Evolutionary conservation across 768 basidiomycete species (phyloP).

Genomic region (Jaapia argillacea): DNA sequence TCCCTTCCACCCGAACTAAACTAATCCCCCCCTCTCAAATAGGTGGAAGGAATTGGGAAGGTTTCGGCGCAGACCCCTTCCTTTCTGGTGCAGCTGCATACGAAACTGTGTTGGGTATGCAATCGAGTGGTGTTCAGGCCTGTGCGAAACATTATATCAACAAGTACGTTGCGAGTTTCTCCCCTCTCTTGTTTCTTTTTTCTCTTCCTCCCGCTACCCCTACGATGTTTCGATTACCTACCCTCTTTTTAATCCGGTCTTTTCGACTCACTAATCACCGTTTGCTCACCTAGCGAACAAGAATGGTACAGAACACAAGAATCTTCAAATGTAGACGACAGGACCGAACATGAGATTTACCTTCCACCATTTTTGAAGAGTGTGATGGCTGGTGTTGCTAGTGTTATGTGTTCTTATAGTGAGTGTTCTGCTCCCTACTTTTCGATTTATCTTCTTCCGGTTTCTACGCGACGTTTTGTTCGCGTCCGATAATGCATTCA

Average conservation of each 20-base stretch:
- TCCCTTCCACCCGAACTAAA: too few relatives aligned
- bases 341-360: constrained; percentile 72
- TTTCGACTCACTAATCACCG: not conserved
- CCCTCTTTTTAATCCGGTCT: not conserved
- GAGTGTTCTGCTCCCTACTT: constrained; percentile 12
- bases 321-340: constrained; percentile 68
- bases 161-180: constrained; percentile 42
- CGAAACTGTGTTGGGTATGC: constrained; percentile 79
- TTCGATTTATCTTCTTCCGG: constrained; percentile 10
- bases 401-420: constrained; percentile 75
- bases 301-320: constrained; percentile 46
- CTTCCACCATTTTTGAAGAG: constrained; percentile 59
- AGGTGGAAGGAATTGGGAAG: constrained; percentile 92
- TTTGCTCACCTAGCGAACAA: constrained; percentile 41
- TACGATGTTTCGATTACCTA: too few relatives aligned
- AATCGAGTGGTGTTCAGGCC: constrained; percentile 71
- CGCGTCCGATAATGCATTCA: too few relatives aligned
- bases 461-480: too few relatives aligned
- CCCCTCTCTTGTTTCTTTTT: not conserved
- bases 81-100: constrained; percentile 69
- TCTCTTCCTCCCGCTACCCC: too few relatives aligned
- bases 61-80: constrained; percentile 89
- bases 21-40: too few relatives aligned
- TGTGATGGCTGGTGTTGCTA: constrained; percentile 64
- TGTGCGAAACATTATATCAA: constrained; percentile 79